Conservation (phyloP, 352 stramenopile species). For the Phytophthora fragariae region DNA sequence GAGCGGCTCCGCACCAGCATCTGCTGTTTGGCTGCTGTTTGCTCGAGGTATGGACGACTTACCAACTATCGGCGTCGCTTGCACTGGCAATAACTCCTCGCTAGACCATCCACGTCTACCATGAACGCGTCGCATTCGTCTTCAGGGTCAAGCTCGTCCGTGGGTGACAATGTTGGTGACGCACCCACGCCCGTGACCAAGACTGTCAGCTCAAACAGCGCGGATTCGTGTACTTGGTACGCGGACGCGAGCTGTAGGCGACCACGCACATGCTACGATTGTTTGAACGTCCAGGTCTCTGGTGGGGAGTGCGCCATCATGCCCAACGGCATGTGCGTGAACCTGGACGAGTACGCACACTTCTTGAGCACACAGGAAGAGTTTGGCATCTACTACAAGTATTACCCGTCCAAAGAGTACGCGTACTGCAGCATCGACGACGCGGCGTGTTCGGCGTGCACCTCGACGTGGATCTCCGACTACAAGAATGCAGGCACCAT, state of each 20-base stretch:
- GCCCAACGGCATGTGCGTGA: slow-evolving; percentile 34
- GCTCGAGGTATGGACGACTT: slow-evolving; percentile 24
- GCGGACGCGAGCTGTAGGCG: slow-evolving; percentile 33
- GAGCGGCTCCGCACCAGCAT: slow-evolving; percentile 10
- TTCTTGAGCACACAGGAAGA: slow-evolving; percentile 32
- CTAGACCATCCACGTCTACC: not conserved
- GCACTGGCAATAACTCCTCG: slow-evolving; percentile 2
- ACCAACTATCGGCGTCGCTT: not conserved
- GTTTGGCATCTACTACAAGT: slow-evolving; percentile 31
- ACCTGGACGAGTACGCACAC: slow-evolving; percentile 26
- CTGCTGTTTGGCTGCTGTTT: slow-evolving; percentile 27
- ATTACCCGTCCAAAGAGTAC: slow-evolving; percentile 42
- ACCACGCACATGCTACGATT: slow-evolving; percentile 65
- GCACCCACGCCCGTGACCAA: slow-evolving; percentile 25
- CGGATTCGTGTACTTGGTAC: slow-evolving; percentile 51
- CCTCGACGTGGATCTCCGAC: slow-evolving; percentile 31
- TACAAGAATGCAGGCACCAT: slow-evolving; percentile 29
- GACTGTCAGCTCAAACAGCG: slow-evolving; percentile 27
- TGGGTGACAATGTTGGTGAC: slow-evolving; percentile 10
- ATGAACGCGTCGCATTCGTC: slow-evolving; percentile 33
- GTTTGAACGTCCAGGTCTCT: slow-evolving; percentile 49
- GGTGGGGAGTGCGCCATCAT: slow-evolving; percentile 34
- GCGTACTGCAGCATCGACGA: slow-evolving; percentile 43
- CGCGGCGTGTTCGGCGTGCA: slow-evolving; percentile 30
- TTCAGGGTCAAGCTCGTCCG: slow-evolving; percentile 14